Percentiles rank a stretch among this genome's conserved stretches.
These are phyloP conservation scores for Wickerhamiella spandovensis DNA, from an alignment of 805 yeast genomes.

Conservation along the genomic window DNA sequence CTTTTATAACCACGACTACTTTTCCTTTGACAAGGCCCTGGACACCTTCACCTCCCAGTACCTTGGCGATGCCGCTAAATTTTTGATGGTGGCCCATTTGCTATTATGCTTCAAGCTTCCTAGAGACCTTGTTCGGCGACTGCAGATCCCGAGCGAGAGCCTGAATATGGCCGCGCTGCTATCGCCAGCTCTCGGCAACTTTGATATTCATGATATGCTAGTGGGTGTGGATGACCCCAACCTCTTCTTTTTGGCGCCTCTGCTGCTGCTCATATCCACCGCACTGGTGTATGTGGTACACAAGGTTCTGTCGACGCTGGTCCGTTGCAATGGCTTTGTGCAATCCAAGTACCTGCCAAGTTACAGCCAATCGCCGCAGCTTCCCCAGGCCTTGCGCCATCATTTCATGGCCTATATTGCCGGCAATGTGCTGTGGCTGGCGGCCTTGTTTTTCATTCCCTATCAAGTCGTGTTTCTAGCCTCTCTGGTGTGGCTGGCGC, in stretches of 20 bases:
- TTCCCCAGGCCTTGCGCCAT: background rate
- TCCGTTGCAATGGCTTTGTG: background rate
- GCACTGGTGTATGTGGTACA: conserved; percentile 7
- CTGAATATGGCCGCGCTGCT: conserved; percentile 16
- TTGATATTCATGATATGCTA: conserved; percentile 15
- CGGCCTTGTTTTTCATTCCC: conserved; percentile 13
- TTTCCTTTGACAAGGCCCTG: conserved; percentile 37
- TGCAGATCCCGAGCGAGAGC: conserved; percentile 21
- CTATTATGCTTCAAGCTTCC: conserved; percentile 18
- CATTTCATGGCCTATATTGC: background rate
- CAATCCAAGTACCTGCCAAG: background rate
- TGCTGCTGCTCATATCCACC: conserved; percentile 11
- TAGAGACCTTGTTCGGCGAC: conserved; percentile 11
- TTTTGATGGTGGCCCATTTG: conserved; percentile 20
- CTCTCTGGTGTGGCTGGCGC: conserved; percentile 8
- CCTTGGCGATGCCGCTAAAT: conserved; percentile 19
- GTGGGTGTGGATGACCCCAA: conserved; percentile 14
- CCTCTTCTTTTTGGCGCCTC: conserved; percentile 11
- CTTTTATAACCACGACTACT: conserved; percentile 29
- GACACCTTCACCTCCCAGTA: conserved; percentile 23
- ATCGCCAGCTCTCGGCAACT: conserved; percentile 3
- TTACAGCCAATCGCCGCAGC: background rate
- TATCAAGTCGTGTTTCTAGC: conserved; percentile 40
- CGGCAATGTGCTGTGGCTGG: background rate
- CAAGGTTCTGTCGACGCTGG: conserved; percentile 13